Conservation (phyloP, 2,329 filamentous ascomycete genomes). For the Venturia asperata region DNA sequence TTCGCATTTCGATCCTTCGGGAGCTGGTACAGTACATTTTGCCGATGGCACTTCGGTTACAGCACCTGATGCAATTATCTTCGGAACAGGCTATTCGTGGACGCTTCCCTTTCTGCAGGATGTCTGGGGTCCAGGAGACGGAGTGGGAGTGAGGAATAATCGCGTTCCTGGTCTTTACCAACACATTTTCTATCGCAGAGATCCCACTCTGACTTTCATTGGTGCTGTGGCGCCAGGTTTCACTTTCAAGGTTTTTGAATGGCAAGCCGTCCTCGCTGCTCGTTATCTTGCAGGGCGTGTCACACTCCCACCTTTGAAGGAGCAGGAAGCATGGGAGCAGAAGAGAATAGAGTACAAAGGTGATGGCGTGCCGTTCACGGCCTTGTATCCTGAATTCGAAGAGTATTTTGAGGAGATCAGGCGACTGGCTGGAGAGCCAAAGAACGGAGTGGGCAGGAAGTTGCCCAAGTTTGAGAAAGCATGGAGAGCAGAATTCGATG, state of each 20-base stretch:
- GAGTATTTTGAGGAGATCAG: slow-evolving; percentile 56
- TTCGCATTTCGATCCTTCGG: slow-evolving; percentile 36
- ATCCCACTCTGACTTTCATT: slow-evolving; percentile 51
- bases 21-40: slow-evolving; percentile 57
- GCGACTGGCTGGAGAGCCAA: slow-evolving; percentile 42
- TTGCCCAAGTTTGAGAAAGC: slow-evolving; percentile 37
- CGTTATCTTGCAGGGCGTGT: slow-evolving; percentile 51
- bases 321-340: slow-evolving; percentile 51
- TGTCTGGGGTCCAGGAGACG: slow-evolving; percentile 27
- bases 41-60: slow-evolving; percentile 48
- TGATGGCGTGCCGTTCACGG: slow-evolving; percentile 50
- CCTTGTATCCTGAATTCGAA: slow-evolving; percentile 56
- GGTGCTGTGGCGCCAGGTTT: slow-evolving; percentile 52
- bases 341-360: slow-evolving; percentile 48
- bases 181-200: slow-evolving; percentile 49
- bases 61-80: slow-evolving; percentile 28
- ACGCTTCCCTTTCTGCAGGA: slow-evolving; percentile 46
- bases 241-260: slow-evolving; percentile 64
- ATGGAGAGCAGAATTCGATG: slow-evolving; percentile 47
- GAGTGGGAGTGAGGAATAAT: slow-evolving; percentile 43
- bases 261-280: slow-evolving; percentile 58
- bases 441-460: slow-evolving; percentile 27
- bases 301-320: slow-evolving; percentile 42
- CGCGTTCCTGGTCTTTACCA: slow-evolving; percentile 51
- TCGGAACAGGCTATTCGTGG: slow-evolving; percentile 34